Percentiles rank a stretch among this genome's conserved stretches.
phyloP scores from a whole-genome alignment of 2,329 filamentous ascomycete genomes.

The Talaromyces sp. region DNA sequence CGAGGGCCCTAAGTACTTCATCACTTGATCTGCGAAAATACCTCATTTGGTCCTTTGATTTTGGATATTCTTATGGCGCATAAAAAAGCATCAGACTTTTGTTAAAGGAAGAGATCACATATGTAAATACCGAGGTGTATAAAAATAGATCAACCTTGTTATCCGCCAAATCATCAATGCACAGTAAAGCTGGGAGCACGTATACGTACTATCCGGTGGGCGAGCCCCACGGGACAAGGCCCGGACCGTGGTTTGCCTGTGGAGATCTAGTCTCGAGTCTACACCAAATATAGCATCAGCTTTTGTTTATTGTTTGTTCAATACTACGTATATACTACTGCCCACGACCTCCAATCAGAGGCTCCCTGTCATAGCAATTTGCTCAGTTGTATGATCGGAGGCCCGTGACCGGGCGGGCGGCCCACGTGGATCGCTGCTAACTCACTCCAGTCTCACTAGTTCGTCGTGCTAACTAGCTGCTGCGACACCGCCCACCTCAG shows the following conservation, averaged over 20 bases:
- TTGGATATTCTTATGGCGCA: not conserved
- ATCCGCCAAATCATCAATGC: no score
- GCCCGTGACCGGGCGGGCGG: not conserved
- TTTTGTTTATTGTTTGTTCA: not conserved
- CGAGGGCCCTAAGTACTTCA: constrained; percentile 62
- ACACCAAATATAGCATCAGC: not conserved
- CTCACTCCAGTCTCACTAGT: constrained; percentile 17
- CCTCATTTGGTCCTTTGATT: not conserved
- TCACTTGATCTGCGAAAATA: constrained; percentile 41
- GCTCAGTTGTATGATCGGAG: no score
- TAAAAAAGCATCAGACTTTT: not conserved
- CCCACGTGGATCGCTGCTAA: constrained; percentile 24
- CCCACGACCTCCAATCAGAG: not conserved
- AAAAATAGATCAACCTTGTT: not conserved
- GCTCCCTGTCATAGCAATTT: not conserved
- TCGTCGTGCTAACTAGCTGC: not conserved
- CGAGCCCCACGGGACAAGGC: constrained; percentile 11
- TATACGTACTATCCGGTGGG: not conserved
- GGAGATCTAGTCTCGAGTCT: not conserved
- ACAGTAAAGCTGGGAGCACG: not conserved
- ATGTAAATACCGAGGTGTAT: not conserved
- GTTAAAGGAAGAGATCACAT: not conserved
- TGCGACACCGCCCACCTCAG: not conserved
- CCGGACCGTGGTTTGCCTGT: constrained; percentile 11
- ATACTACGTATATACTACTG: not conserved